phyloP scores from a whole-genome alignment of 371 early-diverging fungal genomes.

The Globomyces sp. region DNA sequence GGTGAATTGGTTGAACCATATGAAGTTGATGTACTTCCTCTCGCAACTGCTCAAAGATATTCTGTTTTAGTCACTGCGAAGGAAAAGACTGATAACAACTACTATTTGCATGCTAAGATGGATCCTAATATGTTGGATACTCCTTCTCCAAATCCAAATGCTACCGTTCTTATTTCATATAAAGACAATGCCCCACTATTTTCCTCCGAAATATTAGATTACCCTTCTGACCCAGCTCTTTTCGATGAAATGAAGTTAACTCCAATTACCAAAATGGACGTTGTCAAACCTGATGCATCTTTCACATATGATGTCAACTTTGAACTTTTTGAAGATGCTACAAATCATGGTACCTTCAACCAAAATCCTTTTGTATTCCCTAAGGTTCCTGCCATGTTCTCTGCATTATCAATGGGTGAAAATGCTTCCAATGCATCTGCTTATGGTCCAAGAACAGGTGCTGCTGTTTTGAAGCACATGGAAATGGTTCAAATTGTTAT shows the following conservation, averaged over 20 bases:
- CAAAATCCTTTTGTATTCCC: constrained; percentile 67
- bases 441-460: constrained; percentile 64
- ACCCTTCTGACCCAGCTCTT: background rate
- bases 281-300: constrained; percentile 48
- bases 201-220: constrained; percentile 28
- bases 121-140: constrained; percentile 72
- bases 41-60: constrained; percentile 39
- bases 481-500: constrained; percentile 57
- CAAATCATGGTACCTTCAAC: constrained; percentile 82
- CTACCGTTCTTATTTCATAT: constrained; percentile 59
- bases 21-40: constrained; percentile 26
- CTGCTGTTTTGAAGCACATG: constrained; percentile 54
- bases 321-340: constrained; percentile 65
- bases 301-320: constrained; percentile 62
- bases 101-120: constrained; percentile 71
- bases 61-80: constrained; percentile 55
- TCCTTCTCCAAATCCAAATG: constrained; percentile 55
- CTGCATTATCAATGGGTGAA: constrained; percentile 61
- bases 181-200: constrained; percentile 34
- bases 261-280: constrained; percentile 41
- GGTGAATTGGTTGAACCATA: constrained; percentile 59
- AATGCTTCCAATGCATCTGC: constrained; percentile 45
- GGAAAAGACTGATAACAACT: constrained; percentile 62
- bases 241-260: constrained; percentile 57
- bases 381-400: constrained; percentile 67